Evolutionary conservation across 2,329 filamentous ascomycete species (phyloP).

Genomic region (Exophiala viscosa): DNA sequence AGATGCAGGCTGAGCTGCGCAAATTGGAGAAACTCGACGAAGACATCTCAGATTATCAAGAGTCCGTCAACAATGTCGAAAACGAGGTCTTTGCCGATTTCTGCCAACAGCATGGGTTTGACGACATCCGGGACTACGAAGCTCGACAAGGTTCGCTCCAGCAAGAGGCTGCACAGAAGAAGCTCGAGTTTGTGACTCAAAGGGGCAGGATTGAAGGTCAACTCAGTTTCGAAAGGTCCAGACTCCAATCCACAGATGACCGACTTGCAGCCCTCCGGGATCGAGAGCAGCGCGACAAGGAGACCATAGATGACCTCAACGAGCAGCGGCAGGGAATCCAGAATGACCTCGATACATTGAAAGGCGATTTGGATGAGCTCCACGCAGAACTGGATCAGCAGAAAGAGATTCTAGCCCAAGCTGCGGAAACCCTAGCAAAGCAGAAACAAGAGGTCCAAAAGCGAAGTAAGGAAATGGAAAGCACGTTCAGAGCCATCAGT

Average conservation of each 20-base stretch:
- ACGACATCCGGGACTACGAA: slow-evolving; percentile 88
- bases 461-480: slow-evolving; percentile 78
- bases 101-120: slow-evolving; percentile 80
- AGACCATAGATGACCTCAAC: slow-evolving; percentile 66
- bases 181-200: slow-evolving; percentile 80
- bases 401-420: slow-evolving; percentile 64
- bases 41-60: slow-evolving; percentile 54
- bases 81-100: slow-evolving; percentile 84
- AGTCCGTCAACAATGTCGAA: slow-evolving; percentile 73
- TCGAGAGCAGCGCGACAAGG: slow-evolving; percentile 62
- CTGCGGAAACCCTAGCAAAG: slow-evolving; percentile 71
- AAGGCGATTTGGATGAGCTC: slow-evolving; percentile 72
- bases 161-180: slow-evolving; percentile 83
- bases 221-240: slow-evolving; percentile 64
- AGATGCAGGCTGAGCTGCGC: slow-evolving; percentile 67
- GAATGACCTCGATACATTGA: slow-evolving; percentile 65
- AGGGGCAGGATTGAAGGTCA: slow-evolving; percentile 59
- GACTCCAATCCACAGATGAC: slow-evolving; percentile 64
- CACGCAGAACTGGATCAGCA: slow-evolving; percentile 67
- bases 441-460: slow-evolving; percentile 78
- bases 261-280: slow-evolving; percentile 67
- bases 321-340: slow-evolving; percentile 71
- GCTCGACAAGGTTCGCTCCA: slow-evolving; percentile 88
- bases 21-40: slow-evolving; percentile 62
- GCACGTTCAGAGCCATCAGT: slow-evolving; percentile 68